A percentile compares a stretch with the other conserved stretches of the same genome.
phyloP scores from a whole-genome alignment of 2,329 filamentous ascomycete genomes.

The Colletotrichum higginsianum region DNA sequence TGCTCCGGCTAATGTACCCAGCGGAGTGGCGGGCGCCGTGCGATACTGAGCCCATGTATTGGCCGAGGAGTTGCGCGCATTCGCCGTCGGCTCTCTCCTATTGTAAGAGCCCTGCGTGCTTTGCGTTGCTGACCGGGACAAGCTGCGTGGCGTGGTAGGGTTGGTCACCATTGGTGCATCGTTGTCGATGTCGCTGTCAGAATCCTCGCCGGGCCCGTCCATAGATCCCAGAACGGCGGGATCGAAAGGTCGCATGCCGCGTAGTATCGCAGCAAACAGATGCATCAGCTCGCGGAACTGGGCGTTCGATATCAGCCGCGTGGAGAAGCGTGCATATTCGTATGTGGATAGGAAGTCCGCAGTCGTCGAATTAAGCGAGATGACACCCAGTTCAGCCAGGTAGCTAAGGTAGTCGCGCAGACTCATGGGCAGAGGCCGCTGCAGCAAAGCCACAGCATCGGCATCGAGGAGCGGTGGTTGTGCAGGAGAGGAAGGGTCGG shows the following conservation, averaged over 20 bases:
- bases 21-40: slow-evolving; percentile 69
- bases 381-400: slow-evolving; percentile 76
- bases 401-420: slow-evolving; percentile 85
- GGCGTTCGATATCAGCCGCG: slow-evolving; percentile 74
- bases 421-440: slow-evolving; percentile 78
- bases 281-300: slow-evolving; percentile 87
- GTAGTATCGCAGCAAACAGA: slow-evolving; percentile 84
- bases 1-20: slow-evolving; percentile 57
- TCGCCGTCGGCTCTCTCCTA: slow-evolving; percentile 45
- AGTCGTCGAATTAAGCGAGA: slow-evolving; percentile 61
- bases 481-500: slow-evolving; percentile 57
- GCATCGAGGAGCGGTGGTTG: slow-evolving; percentile 70
- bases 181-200: slow-evolving; percentile 62
- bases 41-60: slow-evolving; percentile 62
- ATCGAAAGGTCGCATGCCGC: slow-evolving; percentile 79
- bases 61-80: slow-evolving; percentile 58
- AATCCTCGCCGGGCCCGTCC: slow-evolving; percentile 46
- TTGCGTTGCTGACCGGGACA: slow-evolving; percentile 48
- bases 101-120: slow-evolving; percentile 51
- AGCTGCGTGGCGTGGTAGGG: slow-evolving; percentile 57
- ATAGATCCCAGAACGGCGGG: slow-evolving; percentile 62
- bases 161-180: slow-evolving; percentile 61
- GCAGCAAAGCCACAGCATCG: slow-evolving; percentile 79
- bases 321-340: slow-evolving; percentile 88
- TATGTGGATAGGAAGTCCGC: slow-evolving; percentile 81